Conservation (phyloP, 768 basidiomycete genomes). For the Mycena maculata region DNA sequence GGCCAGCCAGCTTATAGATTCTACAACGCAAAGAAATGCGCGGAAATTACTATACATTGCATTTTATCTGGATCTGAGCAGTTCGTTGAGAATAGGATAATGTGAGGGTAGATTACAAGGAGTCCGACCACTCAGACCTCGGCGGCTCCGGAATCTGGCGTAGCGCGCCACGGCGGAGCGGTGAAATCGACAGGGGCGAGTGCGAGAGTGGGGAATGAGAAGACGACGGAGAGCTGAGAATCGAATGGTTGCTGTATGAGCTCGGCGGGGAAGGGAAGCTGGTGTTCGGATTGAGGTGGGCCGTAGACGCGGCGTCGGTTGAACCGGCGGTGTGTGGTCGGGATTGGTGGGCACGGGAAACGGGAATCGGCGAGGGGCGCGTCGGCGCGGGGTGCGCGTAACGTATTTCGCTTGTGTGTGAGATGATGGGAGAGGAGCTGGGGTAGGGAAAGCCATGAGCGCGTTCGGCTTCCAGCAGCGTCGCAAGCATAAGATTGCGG, state of each 20-base stretch:
- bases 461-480: background rate
- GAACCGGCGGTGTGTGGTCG: background rate
- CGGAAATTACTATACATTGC: too few relatives aligned
- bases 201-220: background rate
- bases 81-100: too few relatives aligned
- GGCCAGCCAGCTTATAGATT: too few relatives aligned
- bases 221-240: background rate
- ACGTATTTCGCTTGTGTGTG: constrained; percentile 15
- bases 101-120: too few relatives aligned
- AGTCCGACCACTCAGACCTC: constrained; percentile 24
- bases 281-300: constrained; percentile 13
- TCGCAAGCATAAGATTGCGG: constrained; percentile 28
- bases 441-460: constrained; percentile 4
- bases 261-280: constrained; percentile 21
- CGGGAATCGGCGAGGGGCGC: background rate
- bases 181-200: background rate
- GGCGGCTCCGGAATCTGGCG: background rate
- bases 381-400: constrained; percentile 2
- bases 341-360: background rate
- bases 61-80: too few relatives aligned
- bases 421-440: constrained; percentile 13
- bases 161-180: constrained; percentile 11
- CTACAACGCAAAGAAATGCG: too few relatives aligned
- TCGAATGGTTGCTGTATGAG: constrained; percentile 13
- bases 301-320: background rate